phyloP scores from a whole-genome alignment of 2,329 filamentous ascomycete genomes.

The Ophiocordyceps camponoti-leonardi region DNA sequence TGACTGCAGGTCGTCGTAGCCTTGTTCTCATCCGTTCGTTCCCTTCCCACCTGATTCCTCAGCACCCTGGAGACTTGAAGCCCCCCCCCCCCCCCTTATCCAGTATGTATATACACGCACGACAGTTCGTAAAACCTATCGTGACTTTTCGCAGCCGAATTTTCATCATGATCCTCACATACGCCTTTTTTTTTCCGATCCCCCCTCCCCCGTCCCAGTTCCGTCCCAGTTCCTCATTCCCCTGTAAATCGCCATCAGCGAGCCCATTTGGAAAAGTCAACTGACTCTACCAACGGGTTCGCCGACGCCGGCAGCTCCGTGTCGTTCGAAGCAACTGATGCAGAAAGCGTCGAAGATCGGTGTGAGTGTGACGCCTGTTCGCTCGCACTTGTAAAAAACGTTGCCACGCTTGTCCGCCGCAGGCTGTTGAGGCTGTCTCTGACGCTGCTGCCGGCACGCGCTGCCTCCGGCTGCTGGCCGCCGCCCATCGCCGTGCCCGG shows the following conservation, averaged over 20 bases:
- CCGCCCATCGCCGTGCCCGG: slow-evolving; percentile 12
- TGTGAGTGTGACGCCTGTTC: slow-evolving; percentile 43
- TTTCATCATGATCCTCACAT: background rate
- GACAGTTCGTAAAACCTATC: background rate
- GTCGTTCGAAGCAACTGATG: slow-evolving; percentile 34
- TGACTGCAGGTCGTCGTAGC: too few relatives aligned
- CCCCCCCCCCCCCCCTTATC: too few relatives aligned
- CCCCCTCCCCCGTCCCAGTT: too few relatives aligned
- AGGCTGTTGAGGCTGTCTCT: slow-evolving; percentile 45
- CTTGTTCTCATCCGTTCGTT: too few relatives aligned
- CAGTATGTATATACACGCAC: background rate
- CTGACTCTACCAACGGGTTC: slow-evolving; percentile 17
- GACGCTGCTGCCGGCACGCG: slow-evolving; percentile 15
- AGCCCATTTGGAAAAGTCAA: slow-evolving; percentile 22
- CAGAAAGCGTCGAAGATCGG: slow-evolving; percentile 38
- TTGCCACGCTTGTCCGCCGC: slow-evolving; percentile 45
- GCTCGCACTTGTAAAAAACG: slow-evolving; percentile 41
- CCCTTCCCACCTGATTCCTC: too few relatives aligned
- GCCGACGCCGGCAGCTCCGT: slow-evolving; percentile 26
- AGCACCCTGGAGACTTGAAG: too few relatives aligned
- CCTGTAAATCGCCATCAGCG: slow-evolving; percentile 5
- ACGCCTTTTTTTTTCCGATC: background rate
- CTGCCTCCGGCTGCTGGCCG: slow-evolving; percentile 4
- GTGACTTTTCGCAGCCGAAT: background rate
- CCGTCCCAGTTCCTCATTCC: background rate